These are phyloP conservation scores for Abrus pulchellus DNA, from an alignment of 306 rosid species.

Conservation along the genomic window DNA sequence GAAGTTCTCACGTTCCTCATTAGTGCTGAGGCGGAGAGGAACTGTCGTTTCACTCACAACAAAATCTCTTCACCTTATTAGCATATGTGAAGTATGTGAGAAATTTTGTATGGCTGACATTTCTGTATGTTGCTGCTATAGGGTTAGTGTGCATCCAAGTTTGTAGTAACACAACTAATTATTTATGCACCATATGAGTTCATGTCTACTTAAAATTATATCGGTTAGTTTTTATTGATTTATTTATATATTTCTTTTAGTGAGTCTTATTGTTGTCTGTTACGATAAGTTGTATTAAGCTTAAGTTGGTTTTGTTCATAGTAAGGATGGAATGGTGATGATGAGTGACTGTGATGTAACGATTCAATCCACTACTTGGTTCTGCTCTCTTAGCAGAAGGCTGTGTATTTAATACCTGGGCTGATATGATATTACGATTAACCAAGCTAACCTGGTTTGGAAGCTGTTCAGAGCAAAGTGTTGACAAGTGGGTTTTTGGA, in stretches of 20 bases:
- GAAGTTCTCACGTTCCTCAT: neutral
- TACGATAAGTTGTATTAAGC: neutral
- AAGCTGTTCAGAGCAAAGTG: neutral
- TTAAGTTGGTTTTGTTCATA: neutral
- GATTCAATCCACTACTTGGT: constrained; percentile 1
- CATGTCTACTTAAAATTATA: neutral
- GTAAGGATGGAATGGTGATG: neutral
- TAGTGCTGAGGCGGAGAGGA: neutral
- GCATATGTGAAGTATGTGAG: neutral
- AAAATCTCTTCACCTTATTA: neutral
- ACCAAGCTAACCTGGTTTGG: neutral
- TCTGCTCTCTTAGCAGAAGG: neutral
- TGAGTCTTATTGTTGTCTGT: neutral
- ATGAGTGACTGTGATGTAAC: neutral
- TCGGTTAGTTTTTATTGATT: neutral
- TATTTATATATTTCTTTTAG: neutral
- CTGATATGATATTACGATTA: neutral
- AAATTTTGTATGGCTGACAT: neutral
- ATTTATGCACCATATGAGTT: constrained; percentile 1
- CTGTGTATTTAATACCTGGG: neutral
- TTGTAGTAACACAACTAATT: neutral
- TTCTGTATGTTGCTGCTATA: neutral
- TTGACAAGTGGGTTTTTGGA: constrained; percentile 2
- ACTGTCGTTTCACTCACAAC: neutral
- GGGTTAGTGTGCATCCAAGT: neutral